phyloP scores from a whole-genome alignment of 208 protist species.

The Herpetomonas samuelpessoai region DNA sequence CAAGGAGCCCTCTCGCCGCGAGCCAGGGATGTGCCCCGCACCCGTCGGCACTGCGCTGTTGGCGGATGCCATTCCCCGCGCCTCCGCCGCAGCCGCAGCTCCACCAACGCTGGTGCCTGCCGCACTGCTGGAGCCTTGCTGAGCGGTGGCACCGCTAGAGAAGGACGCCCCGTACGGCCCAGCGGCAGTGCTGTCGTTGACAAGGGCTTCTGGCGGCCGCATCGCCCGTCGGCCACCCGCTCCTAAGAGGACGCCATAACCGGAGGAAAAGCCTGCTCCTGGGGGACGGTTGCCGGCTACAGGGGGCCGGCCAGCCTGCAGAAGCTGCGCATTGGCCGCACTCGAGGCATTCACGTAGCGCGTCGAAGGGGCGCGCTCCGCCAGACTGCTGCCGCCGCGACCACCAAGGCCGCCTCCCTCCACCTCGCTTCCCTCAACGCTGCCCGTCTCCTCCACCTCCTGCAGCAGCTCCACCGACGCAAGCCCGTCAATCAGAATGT shows the following conservation, averaged over 20 bases:
- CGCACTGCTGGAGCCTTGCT: too few species aligned
- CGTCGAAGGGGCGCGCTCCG: not conserved
- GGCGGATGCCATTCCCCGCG: too few species aligned
- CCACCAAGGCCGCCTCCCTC: not conserved
- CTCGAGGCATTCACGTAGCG: constrained; percentile 1
- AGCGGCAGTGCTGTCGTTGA: constrained; percentile 9
- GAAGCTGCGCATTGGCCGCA: constrained; percentile 6
- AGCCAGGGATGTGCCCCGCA: too few species aligned
- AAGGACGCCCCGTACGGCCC: not conserved
- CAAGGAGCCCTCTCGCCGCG: not conserved
- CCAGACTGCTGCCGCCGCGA: constrained; percentile 5
- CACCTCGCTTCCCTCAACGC: constrained; percentile 8
- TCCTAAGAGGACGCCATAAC: constrained; percentile 74
- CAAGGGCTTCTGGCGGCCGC: constrained; percentile 50
- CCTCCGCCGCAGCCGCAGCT: not conserved
- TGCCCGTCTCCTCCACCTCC: constrained; percentile 42
- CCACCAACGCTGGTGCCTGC: not conserved
- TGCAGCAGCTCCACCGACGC: constrained; percentile 80
- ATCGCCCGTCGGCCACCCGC: constrained; percentile 74
- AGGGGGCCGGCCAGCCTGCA: not conserved
- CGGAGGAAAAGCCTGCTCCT: constrained; percentile 14
- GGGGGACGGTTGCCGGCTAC: not conserved
- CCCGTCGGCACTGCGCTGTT: too few species aligned
- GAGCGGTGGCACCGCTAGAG: too few species aligned
- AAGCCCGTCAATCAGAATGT: constrained; percentile 77